phyloP scores from a whole-genome alignment of 345 rosid species.

The Heritiera fomes region DNA sequence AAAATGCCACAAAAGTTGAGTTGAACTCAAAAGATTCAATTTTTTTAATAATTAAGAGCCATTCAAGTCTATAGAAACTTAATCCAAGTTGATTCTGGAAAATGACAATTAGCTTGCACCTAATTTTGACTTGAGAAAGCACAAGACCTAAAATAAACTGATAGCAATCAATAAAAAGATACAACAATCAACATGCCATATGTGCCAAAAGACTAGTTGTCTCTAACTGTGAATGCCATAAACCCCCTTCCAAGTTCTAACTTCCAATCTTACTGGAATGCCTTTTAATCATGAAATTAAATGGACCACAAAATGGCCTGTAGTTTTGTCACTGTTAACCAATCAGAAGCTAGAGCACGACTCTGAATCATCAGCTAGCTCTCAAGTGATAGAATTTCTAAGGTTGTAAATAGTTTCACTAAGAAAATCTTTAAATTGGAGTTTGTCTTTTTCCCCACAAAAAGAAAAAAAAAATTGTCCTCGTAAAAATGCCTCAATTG shows the following conservation, averaged over 20 bases:
- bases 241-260: neutral
- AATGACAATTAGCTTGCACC: no score
- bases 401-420: constrained; percentile 5
- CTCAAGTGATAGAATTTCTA: neutral
- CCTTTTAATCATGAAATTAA: neutral
- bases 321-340: neutral
- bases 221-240: neutral
- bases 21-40: no score
- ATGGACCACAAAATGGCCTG: neutral
- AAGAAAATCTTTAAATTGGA: neutral
- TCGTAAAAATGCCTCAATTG: neutral
- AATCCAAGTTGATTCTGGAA: no score
- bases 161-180: no score
- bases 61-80: no score
- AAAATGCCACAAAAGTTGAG: no score
- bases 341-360: neutral
- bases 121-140: no score
- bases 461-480: neutral
- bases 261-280: neutral
- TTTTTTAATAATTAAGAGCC: no score
- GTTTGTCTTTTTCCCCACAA: neutral
- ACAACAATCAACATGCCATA: neutral
- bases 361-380: neutral
- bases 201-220: neutral
- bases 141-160: no score